Evolutionary conservation across 805 yeast species (phyloP), one percentile per base, ranked within the genome.

Genomic region (Isabelozyma heimii): DNA sequence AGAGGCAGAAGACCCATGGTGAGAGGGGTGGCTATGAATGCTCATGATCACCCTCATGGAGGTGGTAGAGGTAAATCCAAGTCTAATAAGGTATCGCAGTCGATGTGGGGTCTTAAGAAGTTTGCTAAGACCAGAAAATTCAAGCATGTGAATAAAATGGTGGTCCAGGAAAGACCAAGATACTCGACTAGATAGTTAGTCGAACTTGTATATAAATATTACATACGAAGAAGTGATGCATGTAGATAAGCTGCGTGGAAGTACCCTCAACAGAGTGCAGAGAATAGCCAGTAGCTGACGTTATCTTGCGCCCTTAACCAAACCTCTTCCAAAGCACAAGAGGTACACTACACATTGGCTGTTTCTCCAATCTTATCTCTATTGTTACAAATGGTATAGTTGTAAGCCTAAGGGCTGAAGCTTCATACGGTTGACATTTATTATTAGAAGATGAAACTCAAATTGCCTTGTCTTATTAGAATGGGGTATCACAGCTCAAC

Each of bases 51-150:
- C 76, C 99, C 99, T 56, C 91, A 90, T 63, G 99, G 99, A 79
- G 99, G 99, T 85, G 99, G 99, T 75, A 85, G 99, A 80, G 99
- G 99, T 82, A 94, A 94, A 72, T 88, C 96, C 52, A 94, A 94
- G 84, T 89, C 97, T 55, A 91, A 92, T 73, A 92, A 90, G 75
- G 80, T 87, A 51, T 89, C 98, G 15, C 89, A 87, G 77, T 88
- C 97, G 48, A 95, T 95, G 67, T 92, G 98, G 97, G 99, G 99
- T 62, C 85, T 85, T 52, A 92, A 92, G 80, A 95, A 94, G 69
- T 87, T 89, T 48, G 91, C 83, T 76, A 91, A 90, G 82, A 94
- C 98, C 13, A 85, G 99, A 74, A 84, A 86, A 59, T 95, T 96
- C 64, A 90, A 89, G 73, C 80, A 89, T 66, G 84, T 78, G 54